Percentiles rank a stretch among this genome's conserved stretches.
Evolutionary conservation across 768 basidiomycete species (phyloP).

Genomic region (Hericium coralloides): DNA sequence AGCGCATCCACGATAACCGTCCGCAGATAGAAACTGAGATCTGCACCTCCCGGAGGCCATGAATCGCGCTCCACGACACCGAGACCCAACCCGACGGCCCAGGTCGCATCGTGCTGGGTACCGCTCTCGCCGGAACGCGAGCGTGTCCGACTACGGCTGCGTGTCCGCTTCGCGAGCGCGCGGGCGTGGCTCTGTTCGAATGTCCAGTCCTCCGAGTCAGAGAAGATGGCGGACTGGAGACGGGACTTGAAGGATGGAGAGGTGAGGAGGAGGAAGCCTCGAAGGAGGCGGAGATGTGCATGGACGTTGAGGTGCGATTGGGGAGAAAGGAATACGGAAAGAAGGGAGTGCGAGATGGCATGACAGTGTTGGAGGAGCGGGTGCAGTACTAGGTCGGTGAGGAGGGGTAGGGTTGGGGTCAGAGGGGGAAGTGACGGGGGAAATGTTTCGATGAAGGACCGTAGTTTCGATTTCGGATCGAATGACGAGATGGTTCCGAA

Average conservation of each 20-base stretch:
- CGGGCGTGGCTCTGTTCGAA: slow-evolving; percentile 11
- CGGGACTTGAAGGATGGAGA: slow-evolving; percentile 66
- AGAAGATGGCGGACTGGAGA: slow-evolving; percentile 66
- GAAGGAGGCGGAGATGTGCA: slow-evolving; percentile 57
- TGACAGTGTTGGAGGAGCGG: slow-evolving; percentile 56
- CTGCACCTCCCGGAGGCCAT: slow-evolving; percentile 85
- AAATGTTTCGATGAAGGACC: slow-evolving; percentile 46
- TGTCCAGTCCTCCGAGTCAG: slow-evolving; percentile 47
- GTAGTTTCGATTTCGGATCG: slow-evolving; percentile 24
- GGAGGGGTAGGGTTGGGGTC: slow-evolving; percentile 52
- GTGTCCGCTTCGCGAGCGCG: slow-evolving; percentile 10
- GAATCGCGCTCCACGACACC: slow-evolving; percentile 62
- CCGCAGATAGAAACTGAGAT: slow-evolving; percentile 74
- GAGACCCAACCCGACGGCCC: slow-evolving; percentile 68
- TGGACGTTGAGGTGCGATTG: slow-evolving; percentile 58
- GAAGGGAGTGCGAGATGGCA: slow-evolving; percentile 55
- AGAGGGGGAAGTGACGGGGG: slow-evolving; percentile 51
- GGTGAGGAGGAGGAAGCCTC: slow-evolving; percentile 68
- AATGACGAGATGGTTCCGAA: slow-evolving; percentile 18
- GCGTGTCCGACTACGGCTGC: not conserved
- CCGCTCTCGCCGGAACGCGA: not conserved
- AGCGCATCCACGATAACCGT: slow-evolving; percentile 82
- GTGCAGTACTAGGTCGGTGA: slow-evolving; percentile 53
- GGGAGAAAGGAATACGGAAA: slow-evolving; percentile 56
- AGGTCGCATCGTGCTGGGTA: slow-evolving; percentile 12